Evolutionary conservation across 2,329 filamentous ascomycete genomes (phyloP), one percentile per base, ranked within the genome.

Genomic region (Apiospora rasikravindrae): DNA sequence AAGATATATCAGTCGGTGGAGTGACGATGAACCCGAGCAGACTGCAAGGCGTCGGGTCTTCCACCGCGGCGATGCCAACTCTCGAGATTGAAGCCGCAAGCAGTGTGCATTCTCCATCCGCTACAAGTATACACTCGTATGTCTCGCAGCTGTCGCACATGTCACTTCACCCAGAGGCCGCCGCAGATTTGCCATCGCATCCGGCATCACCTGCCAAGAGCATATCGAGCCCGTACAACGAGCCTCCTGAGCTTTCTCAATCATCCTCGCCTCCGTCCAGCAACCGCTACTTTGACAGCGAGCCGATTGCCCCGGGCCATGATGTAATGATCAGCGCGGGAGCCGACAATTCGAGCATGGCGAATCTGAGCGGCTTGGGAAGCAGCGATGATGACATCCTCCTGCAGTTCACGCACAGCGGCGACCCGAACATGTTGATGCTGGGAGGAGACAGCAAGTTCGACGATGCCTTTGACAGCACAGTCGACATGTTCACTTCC

Each of bases 161-260:
- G 71, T 77, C 78, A 7, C 76, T 79, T 1, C 79, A 78, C 57
- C 51, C 66, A 70, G 53, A 71, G 69, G 42, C 64, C 45, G 37
- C 24, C 16, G 26, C 71, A 67, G 53, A 22, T 53, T 44, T 72
- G 44, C 70, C 71, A 13, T 75, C 77, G 37, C 82, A 84, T 67
- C 81, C 85, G 1, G 77, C 77, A 10, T 88, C 88, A 13, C 87
- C 88, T 1, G 82, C 86, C 47, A 89, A 87, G 81, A 88, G 86
- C 77, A 79, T 81, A 4, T 79, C 80, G 24, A 88, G 88, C 80
- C 85, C 86, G 71, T 88, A 86, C 79, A 88, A 87, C 79, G 89
- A 89, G 4, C 88, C 88, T 5, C 89, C 89, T 0, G 88, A 88
- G 73, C 86, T 91, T 42, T 90, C 89, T n/a, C 86, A 88, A 73